phyloP scores from a whole-genome alignment of 1,284 basidiomycete species.

The Cutaneotrichosporon arboriforme region DNA sequence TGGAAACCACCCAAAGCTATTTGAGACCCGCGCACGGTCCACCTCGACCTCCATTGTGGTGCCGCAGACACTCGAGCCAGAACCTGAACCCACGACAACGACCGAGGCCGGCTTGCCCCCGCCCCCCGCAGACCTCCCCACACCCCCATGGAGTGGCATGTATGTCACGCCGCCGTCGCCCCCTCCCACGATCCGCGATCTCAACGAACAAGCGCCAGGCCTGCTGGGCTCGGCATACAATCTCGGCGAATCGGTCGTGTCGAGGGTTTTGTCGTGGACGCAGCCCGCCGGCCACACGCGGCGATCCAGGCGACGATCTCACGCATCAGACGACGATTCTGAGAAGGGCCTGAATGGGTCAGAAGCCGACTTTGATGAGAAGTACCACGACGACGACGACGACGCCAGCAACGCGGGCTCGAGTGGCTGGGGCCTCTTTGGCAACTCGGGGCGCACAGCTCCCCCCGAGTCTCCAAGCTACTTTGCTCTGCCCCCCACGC shows the following conservation, averaged over 20 bases:
- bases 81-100: slow-evolving; percentile 10
- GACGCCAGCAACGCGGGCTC: slow-evolving; percentile 10
- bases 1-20: slow-evolving; percentile 11
- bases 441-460: background rate
- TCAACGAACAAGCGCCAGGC: background rate
- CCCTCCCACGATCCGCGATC: background rate
- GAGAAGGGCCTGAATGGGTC: slow-evolving; percentile 42
- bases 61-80: slow-evolving; percentile 19
- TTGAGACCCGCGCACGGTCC: slow-evolving; percentile 35
- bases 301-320: slow-evolving; percentile 6
- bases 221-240: slow-evolving; percentile 31
- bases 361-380: slow-evolving; percentile 23
- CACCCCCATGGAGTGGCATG: slow-evolving; percentile 15
- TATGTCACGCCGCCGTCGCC: slow-evolving; percentile 22
- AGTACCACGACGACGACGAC: slow-evolving; percentile 6
- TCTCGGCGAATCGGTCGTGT: slow-evolving; percentile 28
- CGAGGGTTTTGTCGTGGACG: slow-evolving; percentile 21
- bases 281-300: slow-evolving; percentile 5
- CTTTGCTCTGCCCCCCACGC: slow-evolving; percentile 35
- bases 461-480: slow-evolving; percentile 20
- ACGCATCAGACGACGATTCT: slow-evolving; percentile 33
- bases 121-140: slow-evolving; percentile 9
- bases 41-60: slow-evolving; percentile 42
- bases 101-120: slow-evolving; percentile 12
- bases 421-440: slow-evolving; percentile 34